Evolutionary conservation across 305 asterid genomes (phyloP).

Genomic region (Fraxinus paxiana): DNA sequence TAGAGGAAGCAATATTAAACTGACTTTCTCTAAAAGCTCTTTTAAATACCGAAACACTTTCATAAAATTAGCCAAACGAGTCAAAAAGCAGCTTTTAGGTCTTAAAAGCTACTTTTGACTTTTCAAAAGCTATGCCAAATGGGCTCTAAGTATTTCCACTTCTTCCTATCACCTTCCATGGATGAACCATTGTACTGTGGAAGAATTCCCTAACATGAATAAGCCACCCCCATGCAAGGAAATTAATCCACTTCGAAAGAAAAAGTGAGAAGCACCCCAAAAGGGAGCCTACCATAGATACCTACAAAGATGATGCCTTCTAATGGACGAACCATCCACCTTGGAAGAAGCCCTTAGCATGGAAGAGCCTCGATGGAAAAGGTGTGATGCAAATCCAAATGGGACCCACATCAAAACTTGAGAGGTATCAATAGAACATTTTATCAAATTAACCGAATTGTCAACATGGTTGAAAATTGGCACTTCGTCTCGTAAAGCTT

Average conservation of each 20-base stretch:
- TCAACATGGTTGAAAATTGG: background rate
- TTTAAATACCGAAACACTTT: too few species aligned
- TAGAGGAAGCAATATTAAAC: too few species aligned
- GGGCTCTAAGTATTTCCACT: background rate
- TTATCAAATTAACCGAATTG: background rate
- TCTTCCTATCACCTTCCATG: background rate
- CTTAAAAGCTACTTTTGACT: background rate
- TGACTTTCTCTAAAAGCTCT: too few species aligned
- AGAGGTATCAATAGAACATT: background rate
- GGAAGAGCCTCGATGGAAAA: background rate
- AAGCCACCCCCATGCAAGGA: background rate
- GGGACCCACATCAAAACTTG: background rate
- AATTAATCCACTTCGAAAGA: background rate
- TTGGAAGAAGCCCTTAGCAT: background rate
- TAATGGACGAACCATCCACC: too few species aligned
- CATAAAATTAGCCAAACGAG: too few species aligned
- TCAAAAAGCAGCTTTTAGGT: too few species aligned
- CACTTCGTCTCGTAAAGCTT: background rate
- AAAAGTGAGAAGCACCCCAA: background rate
- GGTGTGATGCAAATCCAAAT: too few species aligned
- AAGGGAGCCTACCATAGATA: background rate
- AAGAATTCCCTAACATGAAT: background rate
- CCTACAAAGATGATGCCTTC: background rate
- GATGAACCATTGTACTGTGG: background rate
- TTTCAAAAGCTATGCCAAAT: background rate